Conservation (phyloP, 495 filamentous ascomycete genomes). For the Lentithecium fluviatile region DNA sequence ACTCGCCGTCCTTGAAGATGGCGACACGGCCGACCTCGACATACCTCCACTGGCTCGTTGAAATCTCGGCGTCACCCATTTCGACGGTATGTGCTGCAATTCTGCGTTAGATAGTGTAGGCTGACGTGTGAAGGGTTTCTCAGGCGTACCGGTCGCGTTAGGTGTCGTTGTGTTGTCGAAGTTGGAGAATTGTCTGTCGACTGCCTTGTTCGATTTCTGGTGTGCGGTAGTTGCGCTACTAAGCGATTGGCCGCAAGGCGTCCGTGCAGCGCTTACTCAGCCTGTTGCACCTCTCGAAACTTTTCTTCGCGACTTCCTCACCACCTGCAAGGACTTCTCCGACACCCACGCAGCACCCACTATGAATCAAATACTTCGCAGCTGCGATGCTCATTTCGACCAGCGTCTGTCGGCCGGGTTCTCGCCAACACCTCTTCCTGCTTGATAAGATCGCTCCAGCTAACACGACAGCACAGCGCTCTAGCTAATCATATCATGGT, state of each 20-base stretch:
- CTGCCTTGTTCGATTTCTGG: background rate
- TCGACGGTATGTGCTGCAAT: slow-evolving; percentile 36
- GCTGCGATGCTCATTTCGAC: background rate
- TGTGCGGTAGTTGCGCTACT: slow-evolving; percentile 7
- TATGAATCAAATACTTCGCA: background rate
- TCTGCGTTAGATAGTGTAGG: slow-evolving; percentile 11
- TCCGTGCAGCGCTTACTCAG: no score
- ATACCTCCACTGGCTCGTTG: slow-evolving; percentile 73
- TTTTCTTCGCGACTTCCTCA: slow-evolving; percentile 18
- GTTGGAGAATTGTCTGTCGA: slow-evolving; percentile 11
- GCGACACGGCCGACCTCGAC: slow-evolving; percentile 97
- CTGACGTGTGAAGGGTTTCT: background rate
- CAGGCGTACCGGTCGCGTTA: slow-evolving; percentile 34
- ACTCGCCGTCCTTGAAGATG: slow-evolving; percentile 74
- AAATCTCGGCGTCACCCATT: slow-evolving; percentile 70
- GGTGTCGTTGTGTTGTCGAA: slow-evolving; percentile 21
- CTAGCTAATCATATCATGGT: background rate
- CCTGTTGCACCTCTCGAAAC: background rate
- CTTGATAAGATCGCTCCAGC: no score
- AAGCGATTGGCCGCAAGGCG: no score
- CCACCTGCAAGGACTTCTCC: background rate
- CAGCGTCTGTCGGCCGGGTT: background rate
- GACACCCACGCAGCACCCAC: background rate
- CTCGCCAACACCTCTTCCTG: background rate
- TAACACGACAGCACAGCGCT: background rate